Conservation (phyloP, 192 early-diverging fungal species). For the Spizellomyces punctatus region DNA sequence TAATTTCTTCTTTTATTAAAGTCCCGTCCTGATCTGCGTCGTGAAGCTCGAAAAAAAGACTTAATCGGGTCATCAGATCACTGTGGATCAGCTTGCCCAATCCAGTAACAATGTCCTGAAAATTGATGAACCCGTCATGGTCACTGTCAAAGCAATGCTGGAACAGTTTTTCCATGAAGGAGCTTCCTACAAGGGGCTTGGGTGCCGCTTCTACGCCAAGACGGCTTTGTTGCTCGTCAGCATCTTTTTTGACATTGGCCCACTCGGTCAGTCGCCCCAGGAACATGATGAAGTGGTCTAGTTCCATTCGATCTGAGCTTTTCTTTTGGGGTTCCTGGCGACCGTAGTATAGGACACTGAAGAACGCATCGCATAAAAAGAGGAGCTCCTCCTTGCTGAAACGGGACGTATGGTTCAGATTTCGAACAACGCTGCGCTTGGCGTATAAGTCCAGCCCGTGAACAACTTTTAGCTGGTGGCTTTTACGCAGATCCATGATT, state of each 20-base stretch:
- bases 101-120: constrained; percentile 79
- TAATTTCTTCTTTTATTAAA: constrained; percentile 76
- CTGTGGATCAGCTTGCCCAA: constrained; percentile 74
- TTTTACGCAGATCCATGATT: constrained; percentile 78
- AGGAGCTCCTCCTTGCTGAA: constrained; percentile 88
- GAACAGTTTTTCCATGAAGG: constrained; percentile 47
- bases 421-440: constrained; percentile 85
- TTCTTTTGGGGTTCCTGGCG: constrained; percentile 38
- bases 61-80: constrained; percentile 77
- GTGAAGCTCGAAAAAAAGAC: constrained; percentile 83
- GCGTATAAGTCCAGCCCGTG: constrained; percentile 92
- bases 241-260: constrained; percentile 45
- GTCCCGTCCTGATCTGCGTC: constrained; percentile 66
- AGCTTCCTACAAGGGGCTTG: constrained; percentile 39
- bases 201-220: constrained; percentile 30
- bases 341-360: constrained; percentile 67
- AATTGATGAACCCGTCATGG: constrained; percentile 59
- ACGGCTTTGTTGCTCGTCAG: constrained; percentile 39
- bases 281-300: constrained; percentile 70
- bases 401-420: constrained; percentile 69
- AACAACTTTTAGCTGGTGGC: constrained; percentile 86
- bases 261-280: constrained; percentile 44
- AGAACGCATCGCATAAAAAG: constrained; percentile 88
- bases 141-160: constrained; percentile 54
- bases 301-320: constrained; percentile 68